Percentiles rank a stretch among this genome's conserved stretches.
These are phyloP conservation scores for Fraxinus ornus DNA, from an alignment of 305 asterid species.

Conservation along the genomic window DNA sequence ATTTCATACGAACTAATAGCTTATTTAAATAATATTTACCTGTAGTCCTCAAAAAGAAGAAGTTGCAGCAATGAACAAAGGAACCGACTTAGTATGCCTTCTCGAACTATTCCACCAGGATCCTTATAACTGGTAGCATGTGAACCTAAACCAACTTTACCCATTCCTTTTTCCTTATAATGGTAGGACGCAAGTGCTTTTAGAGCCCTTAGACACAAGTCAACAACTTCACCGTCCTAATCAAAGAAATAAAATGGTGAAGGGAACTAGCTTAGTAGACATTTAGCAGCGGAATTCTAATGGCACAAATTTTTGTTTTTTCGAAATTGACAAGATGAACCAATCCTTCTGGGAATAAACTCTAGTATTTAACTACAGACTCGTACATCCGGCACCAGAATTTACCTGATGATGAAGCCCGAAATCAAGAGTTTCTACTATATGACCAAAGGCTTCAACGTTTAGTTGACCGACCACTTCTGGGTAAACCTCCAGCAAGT, in stretches of 20 bases:
- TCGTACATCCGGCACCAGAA: background rate
- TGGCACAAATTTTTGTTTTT: background rate
- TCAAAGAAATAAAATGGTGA: constrained; percentile 18
- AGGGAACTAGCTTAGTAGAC: constrained; percentile 1
- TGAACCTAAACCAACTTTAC: constrained; percentile 80
- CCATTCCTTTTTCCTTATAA: constrained; percentile 71
- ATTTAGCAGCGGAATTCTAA: background rate
- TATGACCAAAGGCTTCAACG: constrained; percentile 63
- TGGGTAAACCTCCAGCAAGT: constrained; percentile 95
- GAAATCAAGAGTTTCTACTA: constrained; percentile 73
- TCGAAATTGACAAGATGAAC: background rate
- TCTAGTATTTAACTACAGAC: background rate
- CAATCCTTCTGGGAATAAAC: background rate
- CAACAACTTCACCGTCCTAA: constrained; percentile 78
- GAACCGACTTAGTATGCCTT: constrained; percentile 77
- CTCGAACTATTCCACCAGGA: constrained; percentile 63
- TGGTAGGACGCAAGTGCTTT: constrained; percentile 89
- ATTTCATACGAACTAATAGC: background rate
- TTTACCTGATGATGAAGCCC: constrained; percentile 90
- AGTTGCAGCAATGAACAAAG: constrained; percentile 74
- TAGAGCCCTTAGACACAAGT: constrained; percentile 73
- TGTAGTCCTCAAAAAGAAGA: constrained; percentile 87
- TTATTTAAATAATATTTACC: constrained; percentile 34
- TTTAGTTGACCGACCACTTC: constrained; percentile 68
- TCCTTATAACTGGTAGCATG: constrained; percentile 64